phyloP scores from a whole-genome alignment of 495 filamentous ascomycete genomes.

The Evernia prunastri region DNA sequence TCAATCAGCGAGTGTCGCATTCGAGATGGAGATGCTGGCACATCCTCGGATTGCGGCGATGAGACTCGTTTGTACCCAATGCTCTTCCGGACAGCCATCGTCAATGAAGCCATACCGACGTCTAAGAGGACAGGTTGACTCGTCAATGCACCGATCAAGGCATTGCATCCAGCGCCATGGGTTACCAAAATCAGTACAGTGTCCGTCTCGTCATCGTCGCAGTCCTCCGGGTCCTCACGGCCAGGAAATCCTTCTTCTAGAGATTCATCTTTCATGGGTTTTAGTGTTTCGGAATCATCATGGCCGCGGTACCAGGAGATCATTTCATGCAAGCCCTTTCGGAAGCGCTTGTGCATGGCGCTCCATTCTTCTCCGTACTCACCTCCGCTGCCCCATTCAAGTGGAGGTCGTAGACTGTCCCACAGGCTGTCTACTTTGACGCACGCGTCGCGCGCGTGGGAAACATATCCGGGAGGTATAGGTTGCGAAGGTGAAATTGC shows the following conservation, averaged over 20 bases:
- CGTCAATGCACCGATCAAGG: constrained; percentile 82
- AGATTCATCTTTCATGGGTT: constrained; percentile 31
- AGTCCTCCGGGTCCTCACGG: constrained; percentile 16
- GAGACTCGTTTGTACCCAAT: constrained; percentile 28
- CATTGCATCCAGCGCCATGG: constrained; percentile 97
- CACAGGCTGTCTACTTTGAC: constrained; percentile 84
- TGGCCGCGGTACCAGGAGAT: constrained; percentile 73
- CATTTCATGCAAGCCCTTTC: constrained; percentile 66
- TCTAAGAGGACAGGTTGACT: constrained; percentile 84
- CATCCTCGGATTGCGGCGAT: constrained; percentile 26
- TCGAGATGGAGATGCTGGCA: constrained; percentile 21
- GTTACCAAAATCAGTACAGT: constrained; percentile 86
- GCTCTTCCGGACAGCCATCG: constrained; percentile 73
- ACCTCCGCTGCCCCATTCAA: constrained; percentile 80
- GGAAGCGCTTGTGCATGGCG: constrained; percentile 82
- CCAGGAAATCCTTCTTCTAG: constrained; percentile 21
- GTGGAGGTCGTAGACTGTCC: constrained; percentile 76
- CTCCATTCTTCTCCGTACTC: constrained; percentile 92
- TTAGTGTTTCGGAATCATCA: constrained; percentile 35
- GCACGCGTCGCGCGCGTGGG: constrained; percentile 87
- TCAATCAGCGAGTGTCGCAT: constrained; percentile 32
- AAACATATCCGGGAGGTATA: constrained; percentile 81
- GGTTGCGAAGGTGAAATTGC: constrained; percentile 71
- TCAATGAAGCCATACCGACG: constrained; percentile 82
- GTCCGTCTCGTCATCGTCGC: constrained; percentile 54